These are phyloP conservation scores for Talaromyces sp. DNA, from an alignment of 2,329 filamentous ascomycete genomes.

Conservation along the genomic window DNA sequence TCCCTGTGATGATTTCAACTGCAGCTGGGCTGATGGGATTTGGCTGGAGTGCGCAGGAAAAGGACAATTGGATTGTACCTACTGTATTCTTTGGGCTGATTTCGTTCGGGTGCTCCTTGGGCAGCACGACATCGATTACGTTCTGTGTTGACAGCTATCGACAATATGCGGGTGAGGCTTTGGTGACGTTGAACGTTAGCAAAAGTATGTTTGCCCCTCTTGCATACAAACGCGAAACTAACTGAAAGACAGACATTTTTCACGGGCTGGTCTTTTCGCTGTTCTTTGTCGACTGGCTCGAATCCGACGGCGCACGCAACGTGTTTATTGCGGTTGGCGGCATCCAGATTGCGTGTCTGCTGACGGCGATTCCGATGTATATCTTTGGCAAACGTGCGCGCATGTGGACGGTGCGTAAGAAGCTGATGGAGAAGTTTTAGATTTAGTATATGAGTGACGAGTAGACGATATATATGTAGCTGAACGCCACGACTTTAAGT, in stretches of 20 bases:
- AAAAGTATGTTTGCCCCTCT: conserved; percentile 55
- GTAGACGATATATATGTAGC: not conserved
- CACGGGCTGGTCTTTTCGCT: conserved; percentile 85
- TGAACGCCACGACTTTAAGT: no score
- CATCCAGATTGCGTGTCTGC: conserved; percentile 72
- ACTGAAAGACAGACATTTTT: conserved; percentile 53
- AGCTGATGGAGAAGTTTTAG: conserved; percentile 75
- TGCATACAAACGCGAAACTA: conserved; percentile 23
- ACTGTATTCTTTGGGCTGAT: conserved; percentile 90
- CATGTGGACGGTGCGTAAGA: conserved; percentile 90
- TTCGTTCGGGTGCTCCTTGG: conserved; percentile 86
- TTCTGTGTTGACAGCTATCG: conserved; percentile 92
- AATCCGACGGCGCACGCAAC: conserved; percentile 64
- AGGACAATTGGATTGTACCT: conserved; percentile 81
- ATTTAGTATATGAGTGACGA: not conserved
- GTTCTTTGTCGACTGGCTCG: conserved; percentile 82
- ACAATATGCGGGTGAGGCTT: conserved; percentile 86
- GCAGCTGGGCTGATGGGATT: conserved; percentile 88
- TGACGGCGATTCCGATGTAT: conserved; percentile 83
- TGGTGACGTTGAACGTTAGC: conserved; percentile 89
- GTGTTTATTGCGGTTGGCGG: conserved; percentile 81
- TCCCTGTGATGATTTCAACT: conserved; percentile 72
- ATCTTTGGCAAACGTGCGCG: conserved; percentile 84
- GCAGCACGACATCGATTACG: conserved; percentile 85
- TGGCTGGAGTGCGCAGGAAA: conserved; percentile 78